Base-by-base conservation (phyloP, 108 stramenopile genomes). In the Pseudonitzschia multiseries region DNA sequence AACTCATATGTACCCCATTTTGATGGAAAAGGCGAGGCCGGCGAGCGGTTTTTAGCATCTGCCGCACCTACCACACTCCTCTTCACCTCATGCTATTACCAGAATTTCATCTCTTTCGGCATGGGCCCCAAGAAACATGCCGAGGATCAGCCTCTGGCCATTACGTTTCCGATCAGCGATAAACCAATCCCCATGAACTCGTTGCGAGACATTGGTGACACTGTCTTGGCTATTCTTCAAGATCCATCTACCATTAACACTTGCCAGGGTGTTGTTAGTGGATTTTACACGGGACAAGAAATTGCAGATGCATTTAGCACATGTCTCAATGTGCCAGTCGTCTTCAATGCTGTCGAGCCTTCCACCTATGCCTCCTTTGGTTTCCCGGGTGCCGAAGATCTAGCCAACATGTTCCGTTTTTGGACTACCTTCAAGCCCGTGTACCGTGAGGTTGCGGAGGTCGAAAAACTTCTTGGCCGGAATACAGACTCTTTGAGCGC, bases 21-120 rank as follows among this genome's bases (percentile, higher is more conserved):
- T 63, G 71, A 72, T 63, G 71, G 61, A 6, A 72, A 72, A 43
- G 59, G 44, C 1, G n/a, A 48, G 44, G 59, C 61, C 5, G 69
- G 56, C 22, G 17, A 48, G 12, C 1, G 13, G 13, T 48, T 10
- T 18, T 14, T 48, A 2, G 4, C 13, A 2, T 42, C 42, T 9
- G 46, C 4, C 9, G 46, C 13, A 8, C 46, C 46, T 8, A 48
- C 46, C 9, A 48, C 46, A 2, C 46, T 48, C 18, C 46, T 48
- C 18, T 48, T 48, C 18, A 48, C 46, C 2, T 10, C 17, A 3
- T 48, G 4, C 18, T 48, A 48, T 14, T 48, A 18, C 46, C 1
- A 14, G 14, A 48, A 48, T 48, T 48, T 48, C 18, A 48, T 48
- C 46, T 2, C 4, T 14, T 48, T 48, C 12, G 46, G 46, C 14